Percentiles rank a stretch among this genome's conserved stretches.
Conservation (phyloP, 1,284 basidiomycete species). For the Malassezia japonica region DNA sequence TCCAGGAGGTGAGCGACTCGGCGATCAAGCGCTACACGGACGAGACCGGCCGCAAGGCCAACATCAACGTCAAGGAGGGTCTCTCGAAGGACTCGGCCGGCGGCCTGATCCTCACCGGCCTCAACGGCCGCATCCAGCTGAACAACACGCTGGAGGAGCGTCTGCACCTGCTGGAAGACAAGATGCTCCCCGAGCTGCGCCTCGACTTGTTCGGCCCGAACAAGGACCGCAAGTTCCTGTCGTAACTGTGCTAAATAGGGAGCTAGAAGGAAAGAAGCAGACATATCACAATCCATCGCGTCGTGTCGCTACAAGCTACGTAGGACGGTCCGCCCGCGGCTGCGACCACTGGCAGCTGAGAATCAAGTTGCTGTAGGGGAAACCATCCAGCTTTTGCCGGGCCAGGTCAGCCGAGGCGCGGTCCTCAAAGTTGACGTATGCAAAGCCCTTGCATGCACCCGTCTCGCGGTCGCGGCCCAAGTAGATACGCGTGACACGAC, state of each 20-base stretch:
- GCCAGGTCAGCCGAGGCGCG: conserved; percentile 70
- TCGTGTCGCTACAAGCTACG: neutral
- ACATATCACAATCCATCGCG: neutral
- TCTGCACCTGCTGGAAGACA: conserved; percentile 39
- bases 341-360: conserved; percentile 73
- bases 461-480: conserved; percentile 93
- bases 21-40: conserved; percentile 63
- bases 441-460: conserved; percentile 87
- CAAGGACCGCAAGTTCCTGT: conserved; percentile 41
- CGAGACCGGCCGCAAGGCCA: conserved; percentile 63
- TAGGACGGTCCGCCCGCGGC: conserved; percentile 42
- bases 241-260: conserved; percentile 1
- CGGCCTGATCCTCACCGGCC: conserved; percentile 34
- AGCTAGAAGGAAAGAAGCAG: neutral
- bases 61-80: conserved; percentile 59
- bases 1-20: conserved; percentile 56
- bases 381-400: conserved; percentile 84
- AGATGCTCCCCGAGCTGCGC: conserved; percentile 47
- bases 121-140: conserved; percentile 39
- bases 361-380: conserved; percentile 76
- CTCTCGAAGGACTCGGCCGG: conserved; percentile 58
- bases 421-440: conserved; percentile 88
- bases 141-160: conserved; percentile 48
- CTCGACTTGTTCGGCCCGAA: conserved; percentile 44
- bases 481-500: conserved; percentile 73